phyloP scores from a whole-genome alignment of 2,329 filamentous ascomycete genomes.

The Leptographium flavum region DNA sequence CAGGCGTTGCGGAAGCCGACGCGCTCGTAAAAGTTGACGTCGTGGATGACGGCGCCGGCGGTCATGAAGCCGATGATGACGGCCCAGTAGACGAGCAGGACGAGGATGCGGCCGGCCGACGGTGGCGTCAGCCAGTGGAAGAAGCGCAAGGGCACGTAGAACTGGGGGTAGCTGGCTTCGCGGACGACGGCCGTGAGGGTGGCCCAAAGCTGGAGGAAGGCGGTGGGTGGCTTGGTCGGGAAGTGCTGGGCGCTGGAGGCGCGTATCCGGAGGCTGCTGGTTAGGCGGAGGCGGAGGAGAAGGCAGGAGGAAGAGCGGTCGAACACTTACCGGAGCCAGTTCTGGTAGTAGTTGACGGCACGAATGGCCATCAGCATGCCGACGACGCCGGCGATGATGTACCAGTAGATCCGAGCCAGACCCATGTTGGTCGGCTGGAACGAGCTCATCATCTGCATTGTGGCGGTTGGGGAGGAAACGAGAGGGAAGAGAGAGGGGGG shows the following conservation, averaged over 20 bases:
- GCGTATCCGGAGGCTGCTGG: conserved; percentile 29
- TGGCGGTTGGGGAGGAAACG: neutral
- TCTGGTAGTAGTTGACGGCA: conserved; percentile 27
- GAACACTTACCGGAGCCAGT: conserved; percentile 18
- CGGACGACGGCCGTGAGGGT: conserved; percentile 42
- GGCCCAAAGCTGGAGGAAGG: conserved; percentile 37
- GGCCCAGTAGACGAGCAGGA: conserved; percentile 43
- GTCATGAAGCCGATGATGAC: conserved; percentile 44
- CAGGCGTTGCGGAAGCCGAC: conserved; percentile 55
- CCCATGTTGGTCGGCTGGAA: conserved; percentile 32
- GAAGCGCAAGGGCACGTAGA: conserved; percentile 29
- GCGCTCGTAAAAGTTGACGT: conserved; percentile 46
- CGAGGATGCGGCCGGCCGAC: conserved; percentile 38
- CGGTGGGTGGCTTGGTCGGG: conserved; percentile 36
- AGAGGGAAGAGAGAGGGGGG: neutral
- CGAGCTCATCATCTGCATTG: conserved; percentile 19
- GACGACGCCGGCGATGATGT: conserved; percentile 36
- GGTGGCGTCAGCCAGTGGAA: conserved; percentile 44
- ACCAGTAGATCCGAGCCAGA: conserved; percentile 44
- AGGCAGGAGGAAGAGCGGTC: too few relatives aligned
- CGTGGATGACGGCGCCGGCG: conserved; percentile 30
- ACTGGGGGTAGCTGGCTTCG: conserved; percentile 41
- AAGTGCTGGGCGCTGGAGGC: conserved; percentile 27
- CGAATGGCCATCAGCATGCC: conserved; percentile 27
- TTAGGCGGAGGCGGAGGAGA: neutral